Evolutionary conservation across 2,329 filamentous ascomycete species (phyloP).

Genomic region (Lachnellula willkommii): DNA sequence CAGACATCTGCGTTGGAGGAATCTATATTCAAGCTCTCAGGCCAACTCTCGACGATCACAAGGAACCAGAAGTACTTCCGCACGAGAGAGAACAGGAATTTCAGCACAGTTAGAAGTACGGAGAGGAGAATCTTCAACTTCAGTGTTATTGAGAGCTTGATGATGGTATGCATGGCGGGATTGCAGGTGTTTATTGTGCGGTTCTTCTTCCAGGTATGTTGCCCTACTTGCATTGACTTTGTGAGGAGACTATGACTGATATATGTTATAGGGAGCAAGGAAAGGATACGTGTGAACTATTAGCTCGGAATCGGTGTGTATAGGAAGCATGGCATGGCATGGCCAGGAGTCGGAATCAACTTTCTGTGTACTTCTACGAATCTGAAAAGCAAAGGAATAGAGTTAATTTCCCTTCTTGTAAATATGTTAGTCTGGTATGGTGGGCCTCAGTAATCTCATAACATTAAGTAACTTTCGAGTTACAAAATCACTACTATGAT

Average conservation of each 20-base stretch:
- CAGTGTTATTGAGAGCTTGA: constrained; percentile 81
- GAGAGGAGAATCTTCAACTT: constrained; percentile 97
- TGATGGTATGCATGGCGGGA: constrained; percentile 93
- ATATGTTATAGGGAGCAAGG: constrained; percentile 48
- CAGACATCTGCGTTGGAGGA: constrained; percentile 87
- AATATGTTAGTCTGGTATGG: not conserved
- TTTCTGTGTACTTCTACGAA: constrained; percentile 19
- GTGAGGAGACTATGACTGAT: constrained; percentile 17
- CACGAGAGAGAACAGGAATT: constrained; percentile 96
- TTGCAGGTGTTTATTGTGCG: constrained; percentile 95
- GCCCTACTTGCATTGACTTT: not conserved
- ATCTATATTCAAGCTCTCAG: constrained; percentile 89
- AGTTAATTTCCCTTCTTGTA: constrained; percentile 3
- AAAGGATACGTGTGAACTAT: constrained; percentile 61
- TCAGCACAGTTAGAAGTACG: constrained; percentile 94
- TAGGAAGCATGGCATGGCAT: constrained; percentile 12
- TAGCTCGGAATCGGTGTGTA: not conserved
- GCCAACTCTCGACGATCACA: constrained; percentile 87
- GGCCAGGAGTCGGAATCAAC: constrained; percentile 9
- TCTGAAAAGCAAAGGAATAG: constrained; percentile 9
- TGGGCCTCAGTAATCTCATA: not conserved
- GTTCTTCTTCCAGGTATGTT: constrained; percentile 90
- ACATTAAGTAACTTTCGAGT: too few relatives aligned
- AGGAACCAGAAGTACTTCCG: constrained; percentile 99
- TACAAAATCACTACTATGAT: too few relatives aligned